phyloP scores from a whole-genome alignment of 1,284 basidiomycete genomes.

The Microbotryum lychnidis-dioicae region DNA sequence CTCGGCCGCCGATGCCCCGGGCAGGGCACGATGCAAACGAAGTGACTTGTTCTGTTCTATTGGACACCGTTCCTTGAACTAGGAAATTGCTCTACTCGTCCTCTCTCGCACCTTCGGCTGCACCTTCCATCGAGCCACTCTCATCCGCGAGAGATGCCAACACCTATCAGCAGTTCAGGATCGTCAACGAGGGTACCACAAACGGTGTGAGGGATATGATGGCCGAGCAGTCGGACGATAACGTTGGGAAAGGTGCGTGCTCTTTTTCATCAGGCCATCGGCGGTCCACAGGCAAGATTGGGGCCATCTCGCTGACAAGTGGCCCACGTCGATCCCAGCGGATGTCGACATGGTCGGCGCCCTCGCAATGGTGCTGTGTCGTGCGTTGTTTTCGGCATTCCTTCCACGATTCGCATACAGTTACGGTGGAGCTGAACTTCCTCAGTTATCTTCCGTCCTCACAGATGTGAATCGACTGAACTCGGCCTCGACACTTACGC shows the following conservation, averaged over 20 bases:
- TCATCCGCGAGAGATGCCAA: slow-evolving; percentile 55
- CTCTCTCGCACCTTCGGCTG: slow-evolving; percentile 1
- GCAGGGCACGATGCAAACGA: neutral
- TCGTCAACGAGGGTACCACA: slow-evolving; percentile 55
- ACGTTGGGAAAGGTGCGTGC: slow-evolving; percentile 8
- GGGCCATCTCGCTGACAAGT: neutral
- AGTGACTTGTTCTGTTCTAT: neutral
- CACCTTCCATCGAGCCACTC: slow-evolving; percentile 1
- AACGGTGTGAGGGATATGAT: slow-evolving; percentile 58
- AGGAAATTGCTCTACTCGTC: slow-evolving; percentile 16
- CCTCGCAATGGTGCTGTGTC: slow-evolving; percentile 78
- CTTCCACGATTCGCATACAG: neutral
- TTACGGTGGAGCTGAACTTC: neutral
- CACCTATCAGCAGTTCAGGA: slow-evolving; percentile 66
- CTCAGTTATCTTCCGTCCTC: neutral
- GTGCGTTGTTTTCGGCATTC: slow-evolving; percentile 46
- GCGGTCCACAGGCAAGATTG: neutral
- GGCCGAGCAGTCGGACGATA: slow-evolving; percentile 46
- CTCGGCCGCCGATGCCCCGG: neutral
- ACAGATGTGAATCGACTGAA: slow-evolving; percentile 75
- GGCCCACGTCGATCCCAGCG: neutral
- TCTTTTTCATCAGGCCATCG: neutral
- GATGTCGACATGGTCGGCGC: slow-evolving; percentile 61
- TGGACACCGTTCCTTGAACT: neutral
- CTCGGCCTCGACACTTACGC: slow-evolving; percentile 41